Evolutionary conservation across 345 rosid species (phyloP).

Genomic region (Citrus glauca): DNA sequence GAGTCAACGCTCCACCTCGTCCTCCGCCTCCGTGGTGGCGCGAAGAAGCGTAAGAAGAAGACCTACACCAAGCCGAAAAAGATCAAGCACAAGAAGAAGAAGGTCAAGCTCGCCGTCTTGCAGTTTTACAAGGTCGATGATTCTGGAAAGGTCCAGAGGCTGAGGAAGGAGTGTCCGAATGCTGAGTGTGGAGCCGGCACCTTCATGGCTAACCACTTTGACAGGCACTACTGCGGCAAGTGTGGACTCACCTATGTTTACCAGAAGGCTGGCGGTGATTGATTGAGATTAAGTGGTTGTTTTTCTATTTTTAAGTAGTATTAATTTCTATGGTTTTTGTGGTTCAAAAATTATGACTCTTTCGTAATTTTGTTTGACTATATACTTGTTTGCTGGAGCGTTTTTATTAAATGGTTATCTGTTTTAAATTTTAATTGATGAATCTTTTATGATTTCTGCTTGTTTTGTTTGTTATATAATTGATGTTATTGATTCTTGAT

Average conservation of each 20-base stretch:
- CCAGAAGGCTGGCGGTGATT: slow-evolving; percentile 53
- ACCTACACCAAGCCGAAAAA: slow-evolving; percentile 73
- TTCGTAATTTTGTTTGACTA: neutral
- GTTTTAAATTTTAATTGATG: neutral
- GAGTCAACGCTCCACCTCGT: slow-evolving; percentile 69
- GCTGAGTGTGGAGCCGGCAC: slow-evolving; percentile 64
- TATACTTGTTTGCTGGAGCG: neutral
- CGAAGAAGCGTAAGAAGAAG: slow-evolving; percentile 79
- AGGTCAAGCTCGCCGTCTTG: slow-evolving; percentile 61
- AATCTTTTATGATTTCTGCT: neutral
- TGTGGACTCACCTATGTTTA: slow-evolving; percentile 63
- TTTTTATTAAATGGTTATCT: neutral
- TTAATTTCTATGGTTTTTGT: neutral
- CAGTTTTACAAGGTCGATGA: slow-evolving; percentile 67
- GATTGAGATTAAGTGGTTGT: slow-evolving; percentile 17
- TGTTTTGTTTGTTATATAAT: neutral
- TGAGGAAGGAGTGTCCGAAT: slow-evolving; percentile 68
- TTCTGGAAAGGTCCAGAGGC: slow-evolving; percentile 56
- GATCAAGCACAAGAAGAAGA: slow-evolving; percentile 66
- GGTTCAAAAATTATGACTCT: neutral
- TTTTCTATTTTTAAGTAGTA: neutral
- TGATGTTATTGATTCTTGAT: neutral
- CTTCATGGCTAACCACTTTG: slow-evolving; percentile 69
- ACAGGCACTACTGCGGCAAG: slow-evolving; percentile 65
- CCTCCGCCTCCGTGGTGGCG: slow-evolving; percentile 67